Conservation (phyloP, 257 asterid species). For the Nicotiana sylvestris region DNA sequence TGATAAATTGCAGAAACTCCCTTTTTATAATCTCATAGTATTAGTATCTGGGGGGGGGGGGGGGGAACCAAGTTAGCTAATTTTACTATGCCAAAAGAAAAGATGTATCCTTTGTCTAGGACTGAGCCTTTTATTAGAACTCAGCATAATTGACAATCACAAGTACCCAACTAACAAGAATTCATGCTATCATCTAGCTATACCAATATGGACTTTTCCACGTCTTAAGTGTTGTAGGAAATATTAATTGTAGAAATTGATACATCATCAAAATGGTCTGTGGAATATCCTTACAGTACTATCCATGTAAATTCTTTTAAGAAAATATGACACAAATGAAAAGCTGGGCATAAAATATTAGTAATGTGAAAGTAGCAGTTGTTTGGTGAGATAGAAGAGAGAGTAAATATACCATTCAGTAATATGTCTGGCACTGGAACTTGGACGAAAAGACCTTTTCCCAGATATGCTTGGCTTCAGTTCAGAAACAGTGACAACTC, state of each 20-base stretch:
- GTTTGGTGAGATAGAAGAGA: no score
- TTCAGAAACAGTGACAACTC: slow-evolving; percentile 72
- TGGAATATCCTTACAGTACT: no score
- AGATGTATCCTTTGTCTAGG: not conserved
- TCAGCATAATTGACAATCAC: not conserved
- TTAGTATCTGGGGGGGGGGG: not conserved
- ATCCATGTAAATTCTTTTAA: no score
- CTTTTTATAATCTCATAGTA: not conserved
- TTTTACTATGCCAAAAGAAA: no score
- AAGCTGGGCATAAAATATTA: no score
- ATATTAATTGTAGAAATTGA: no score
- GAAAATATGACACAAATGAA: no score
- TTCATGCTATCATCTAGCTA: not conserved
- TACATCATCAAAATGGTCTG: no score
- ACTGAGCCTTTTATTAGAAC: not conserved
- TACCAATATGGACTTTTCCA: not conserved
- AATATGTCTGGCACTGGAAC: slow-evolving; percentile 64
- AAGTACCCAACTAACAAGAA: not conserved
- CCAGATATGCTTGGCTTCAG: slow-evolving; percentile 81
- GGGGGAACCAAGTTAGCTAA: not conserved
- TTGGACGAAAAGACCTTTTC: slow-evolving; percentile 71
- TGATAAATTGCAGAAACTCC: not conserved
- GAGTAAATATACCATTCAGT: slow-evolving; percentile 59
- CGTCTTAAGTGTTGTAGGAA: not conserved
- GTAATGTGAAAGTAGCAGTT: no score